Percentiles rank a stretch among this genome's conserved stretches.
Conservation (phyloP, 2,329 filamentous ascomycete genomes). For the Penicillium sp. region DNA sequence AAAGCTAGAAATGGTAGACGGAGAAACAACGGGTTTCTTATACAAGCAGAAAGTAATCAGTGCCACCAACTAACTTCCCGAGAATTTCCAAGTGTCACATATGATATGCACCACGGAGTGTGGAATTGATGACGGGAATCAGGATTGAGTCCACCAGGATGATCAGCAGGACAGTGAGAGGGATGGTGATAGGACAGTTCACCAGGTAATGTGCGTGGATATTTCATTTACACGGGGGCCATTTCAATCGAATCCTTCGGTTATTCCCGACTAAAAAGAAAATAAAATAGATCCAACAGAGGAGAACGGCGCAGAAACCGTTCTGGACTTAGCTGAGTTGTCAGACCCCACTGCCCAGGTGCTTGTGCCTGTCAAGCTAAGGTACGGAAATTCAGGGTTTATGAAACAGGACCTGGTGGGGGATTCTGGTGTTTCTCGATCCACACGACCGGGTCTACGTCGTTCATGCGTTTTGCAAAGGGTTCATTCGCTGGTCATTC, state of each 20-base stretch:
- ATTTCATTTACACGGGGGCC: slow-evolving; percentile 1
- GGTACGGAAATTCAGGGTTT: slow-evolving; percentile 19
- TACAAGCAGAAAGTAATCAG: slow-evolving; percentile 10
- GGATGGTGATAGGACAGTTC: slow-evolving; percentile 4
- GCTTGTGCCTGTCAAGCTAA: slow-evolving; percentile 11
- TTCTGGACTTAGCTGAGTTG: slow-evolving; percentile 13
- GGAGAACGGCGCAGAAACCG: slow-evolving; percentile 14
- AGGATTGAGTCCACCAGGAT: slow-evolving; percentile 2
- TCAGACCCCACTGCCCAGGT: slow-evolving; percentile 7
- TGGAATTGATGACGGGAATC: slow-evolving; percentile 3
- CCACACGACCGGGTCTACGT: neutral
- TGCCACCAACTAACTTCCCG: slow-evolving; percentile 18
- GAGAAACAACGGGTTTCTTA: slow-evolving; percentile 14
- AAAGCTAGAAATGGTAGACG: slow-evolving; percentile 13
- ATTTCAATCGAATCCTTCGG: slow-evolving; percentile 8
- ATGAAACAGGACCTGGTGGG: slow-evolving; percentile 23
- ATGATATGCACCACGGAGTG: slow-evolving; percentile 3
- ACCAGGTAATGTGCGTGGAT: slow-evolving; percentile 2
- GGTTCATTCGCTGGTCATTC: slow-evolving; percentile 5
- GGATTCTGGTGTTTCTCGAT: neutral
- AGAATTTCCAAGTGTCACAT: slow-evolving; percentile 21
- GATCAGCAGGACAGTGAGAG: slow-evolving; percentile 19
- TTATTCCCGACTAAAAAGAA: neutral
- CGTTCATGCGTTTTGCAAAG: slow-evolving; percentile 5
- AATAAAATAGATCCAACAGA: slow-evolving; percentile 18